Evolutionary conservation across 2,329 filamentous ascomycete genomes (phyloP), one percentile per base, ranked within the genome.

Genomic region (Ampelomyces quisqualis): DNA sequence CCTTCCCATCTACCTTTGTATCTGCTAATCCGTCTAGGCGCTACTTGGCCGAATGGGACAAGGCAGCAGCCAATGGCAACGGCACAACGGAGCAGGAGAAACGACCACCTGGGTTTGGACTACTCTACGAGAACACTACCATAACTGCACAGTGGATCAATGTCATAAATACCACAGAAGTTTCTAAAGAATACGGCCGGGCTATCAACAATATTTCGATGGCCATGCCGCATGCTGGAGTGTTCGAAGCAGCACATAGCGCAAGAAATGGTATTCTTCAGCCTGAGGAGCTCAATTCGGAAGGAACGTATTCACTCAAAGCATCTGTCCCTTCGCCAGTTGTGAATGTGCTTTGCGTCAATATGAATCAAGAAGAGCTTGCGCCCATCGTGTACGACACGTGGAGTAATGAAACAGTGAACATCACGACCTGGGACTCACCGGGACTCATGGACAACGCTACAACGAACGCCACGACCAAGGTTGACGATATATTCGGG

Each of bases 201-300:
- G 74, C 85, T 24, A 71, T 91, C 55, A 87, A 90, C 60, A 90
- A 90, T 49, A 80, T 89, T 18, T 86, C 84, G 0, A 74, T 90
- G 51, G 85, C 86, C 0, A 84, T 90, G 77, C 88, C 88, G 0
- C 88, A 93, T 54, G 74, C 82, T 0, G 81, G 84, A 0, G 75
- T 93, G 0, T 81, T 85, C 22, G 67, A 73, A 9, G 86, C 87
- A 1, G 82, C 84, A 0, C 77, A 73, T 7, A 73, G 84, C 50
- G 67, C 73, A 0, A 62, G 68, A 7, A 91, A 91, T 55, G 63
- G 69, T 0, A 87, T 93, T 20, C 66, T 87, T 7, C 87, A 91
- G 53, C 87, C 88, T 0, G 65, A 66, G 35, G 72, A 77, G 17
- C 60, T 76, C 2, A 70, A 74, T 35, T 85, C 85, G 0, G 74